Percentiles rank a stretch among this genome's conserved stretches.
phyloP scores from a whole-genome alignment of 176 grass and related monocot genomes.

The Typha latifolia region DNA sequence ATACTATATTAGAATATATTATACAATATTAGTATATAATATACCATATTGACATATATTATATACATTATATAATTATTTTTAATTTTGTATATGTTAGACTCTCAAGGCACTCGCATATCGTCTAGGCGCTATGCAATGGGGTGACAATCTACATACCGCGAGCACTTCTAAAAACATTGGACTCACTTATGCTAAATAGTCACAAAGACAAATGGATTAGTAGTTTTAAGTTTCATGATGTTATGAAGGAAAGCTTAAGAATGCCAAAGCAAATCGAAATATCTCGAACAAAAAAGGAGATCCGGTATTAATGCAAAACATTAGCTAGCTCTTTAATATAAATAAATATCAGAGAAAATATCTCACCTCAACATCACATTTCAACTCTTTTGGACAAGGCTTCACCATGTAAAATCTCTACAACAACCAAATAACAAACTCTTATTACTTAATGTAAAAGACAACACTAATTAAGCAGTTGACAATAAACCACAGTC shows the following conservation, averaged over 20 bases:
- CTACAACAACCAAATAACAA: slow-evolving; percentile 28
- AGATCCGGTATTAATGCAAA: neutral
- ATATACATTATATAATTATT: no score
- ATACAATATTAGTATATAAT: no score
- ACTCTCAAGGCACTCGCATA: no score
- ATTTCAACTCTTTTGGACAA: slow-evolving; percentile 95
- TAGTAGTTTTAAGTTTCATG: neutral
- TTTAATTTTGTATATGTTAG: no score
- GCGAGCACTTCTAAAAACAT: no score
- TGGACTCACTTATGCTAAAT: neutral
- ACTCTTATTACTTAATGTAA: neutral
- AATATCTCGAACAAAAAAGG: neutral
- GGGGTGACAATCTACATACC: no score
- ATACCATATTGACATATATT: no score
- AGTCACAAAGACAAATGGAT: neutral
- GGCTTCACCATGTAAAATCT: slow-evolving; percentile 99
- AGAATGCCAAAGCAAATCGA: neutral
- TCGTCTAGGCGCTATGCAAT: no score
- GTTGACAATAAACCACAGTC: no score
- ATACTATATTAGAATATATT: no score
- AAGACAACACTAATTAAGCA: neutral
- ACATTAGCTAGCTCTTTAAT: slow-evolving; percentile 2
- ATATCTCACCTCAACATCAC: slow-evolving; percentile 77
- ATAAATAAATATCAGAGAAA: slow-evolving; percentile 2
- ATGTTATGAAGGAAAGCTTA: neutral